These are phyloP conservation scores for Phylloporus sp. DNA, from an alignment of 768 basidiomycete genomes.

Conservation along the genomic window DNA sequence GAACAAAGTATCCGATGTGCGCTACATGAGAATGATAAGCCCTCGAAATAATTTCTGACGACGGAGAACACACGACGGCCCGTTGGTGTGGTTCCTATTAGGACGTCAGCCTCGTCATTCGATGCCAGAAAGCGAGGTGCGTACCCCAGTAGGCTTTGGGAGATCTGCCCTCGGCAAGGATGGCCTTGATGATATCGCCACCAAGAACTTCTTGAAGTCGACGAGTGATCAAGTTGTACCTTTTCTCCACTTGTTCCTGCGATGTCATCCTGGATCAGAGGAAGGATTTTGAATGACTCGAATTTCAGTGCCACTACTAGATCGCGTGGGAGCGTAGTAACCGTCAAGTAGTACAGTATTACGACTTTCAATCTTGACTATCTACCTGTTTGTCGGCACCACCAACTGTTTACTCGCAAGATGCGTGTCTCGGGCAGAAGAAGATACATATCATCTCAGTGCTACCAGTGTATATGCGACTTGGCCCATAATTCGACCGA, in stretches of 20 bases:
- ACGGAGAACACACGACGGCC: constrained; percentile 73
- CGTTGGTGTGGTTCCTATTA: constrained; percentile 83
- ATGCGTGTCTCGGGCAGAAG: no score
- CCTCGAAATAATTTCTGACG: neutral
- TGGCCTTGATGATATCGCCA: constrained; percentile 73
- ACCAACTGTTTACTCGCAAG: no score
- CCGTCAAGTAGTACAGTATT: no score
- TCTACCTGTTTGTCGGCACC: no score
- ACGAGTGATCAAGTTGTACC: constrained; percentile 80
- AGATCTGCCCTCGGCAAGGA: constrained; percentile 69
- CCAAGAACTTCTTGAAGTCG: constrained; percentile 85
- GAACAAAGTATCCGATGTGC: constrained; percentile 96
- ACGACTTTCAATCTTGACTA: no score
- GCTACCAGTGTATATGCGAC: no score
- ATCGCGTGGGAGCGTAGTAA: no score
- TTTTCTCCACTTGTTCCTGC: constrained; percentile 35
- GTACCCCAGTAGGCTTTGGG: constrained; percentile 91
- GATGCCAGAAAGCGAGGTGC: constrained; percentile 15
- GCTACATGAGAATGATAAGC: constrained; percentile 43
- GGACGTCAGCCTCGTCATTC: neutral
- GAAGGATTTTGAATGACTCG: no score
- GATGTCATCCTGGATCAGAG: constrained; percentile 26
- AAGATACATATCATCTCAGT: no score
- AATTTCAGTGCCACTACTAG: no score
- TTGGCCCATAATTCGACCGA: no score